These are phyloP conservation scores for Wickerhamomyces canadensis DNA, from an alignment of 805 yeast species.

Conservation along the genomic window DNA sequence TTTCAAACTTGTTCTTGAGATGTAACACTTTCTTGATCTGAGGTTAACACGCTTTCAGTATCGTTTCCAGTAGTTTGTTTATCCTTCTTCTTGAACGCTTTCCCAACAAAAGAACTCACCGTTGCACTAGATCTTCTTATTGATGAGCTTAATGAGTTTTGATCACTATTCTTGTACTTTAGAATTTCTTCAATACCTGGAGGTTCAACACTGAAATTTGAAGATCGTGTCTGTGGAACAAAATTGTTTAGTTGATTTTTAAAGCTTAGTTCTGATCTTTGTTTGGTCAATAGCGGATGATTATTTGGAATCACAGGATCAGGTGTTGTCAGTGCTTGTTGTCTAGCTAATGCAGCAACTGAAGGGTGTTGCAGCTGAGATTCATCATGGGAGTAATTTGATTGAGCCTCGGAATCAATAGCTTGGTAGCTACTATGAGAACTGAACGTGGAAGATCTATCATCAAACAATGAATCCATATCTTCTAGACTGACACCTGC, in stretches of 20 bases:
- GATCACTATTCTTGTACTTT: conserved; percentile 26
- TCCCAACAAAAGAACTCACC: conserved; percentile 31
- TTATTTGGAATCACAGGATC: conserved; percentile 24
- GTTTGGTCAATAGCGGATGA: conserved; percentile 20
- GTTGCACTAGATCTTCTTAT: conserved; percentile 39
- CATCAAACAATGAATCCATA: conserved; percentile 88
- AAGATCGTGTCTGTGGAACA: conserved; percentile 7
- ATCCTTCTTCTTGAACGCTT: conserved; percentile 22
- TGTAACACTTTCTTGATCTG: conserved; percentile 17
- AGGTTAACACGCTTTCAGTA: conserved; percentile 24
- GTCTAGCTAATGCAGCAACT: conserved; percentile 41
- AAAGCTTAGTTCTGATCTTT: conserved; percentile 20
- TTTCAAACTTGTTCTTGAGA: conserved; percentile 1
- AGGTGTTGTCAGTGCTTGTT: conserved; percentile 22
- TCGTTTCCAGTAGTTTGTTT: conserved; percentile 16
- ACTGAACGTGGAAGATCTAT: conserved; percentile 34
- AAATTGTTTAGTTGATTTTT: conserved; percentile 17
- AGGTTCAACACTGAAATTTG: conserved; percentile 27
- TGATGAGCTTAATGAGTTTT: conserved; percentile 26
- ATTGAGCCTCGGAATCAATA: conserved; percentile 11
- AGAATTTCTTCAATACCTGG: conserved; percentile 34
- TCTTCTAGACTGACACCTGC: conserved; percentile 86
- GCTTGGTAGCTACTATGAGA: conserved; percentile 23
- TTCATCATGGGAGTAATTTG: conserved; percentile 3
- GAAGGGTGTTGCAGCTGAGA: conserved; percentile 19